These are phyloP conservation scores for Cubamyces sp. DNA, from an alignment of 768 basidiomycete genomes.

Conservation along the genomic window DNA sequence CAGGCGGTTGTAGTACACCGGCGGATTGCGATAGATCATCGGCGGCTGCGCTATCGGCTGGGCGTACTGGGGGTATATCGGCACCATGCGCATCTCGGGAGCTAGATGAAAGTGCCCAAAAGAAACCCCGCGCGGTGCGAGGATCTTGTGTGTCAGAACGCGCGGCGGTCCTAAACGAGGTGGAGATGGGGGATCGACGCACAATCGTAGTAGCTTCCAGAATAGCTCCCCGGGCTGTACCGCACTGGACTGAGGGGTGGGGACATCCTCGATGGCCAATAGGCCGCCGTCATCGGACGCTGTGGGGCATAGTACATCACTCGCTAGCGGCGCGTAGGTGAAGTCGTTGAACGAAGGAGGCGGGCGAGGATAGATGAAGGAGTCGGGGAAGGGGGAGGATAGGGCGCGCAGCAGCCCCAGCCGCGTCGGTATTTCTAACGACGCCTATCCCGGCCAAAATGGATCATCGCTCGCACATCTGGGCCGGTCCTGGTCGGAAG, in stretches of 20 bases:
- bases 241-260: conserved; percentile 24
- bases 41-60: conserved; percentile 31
- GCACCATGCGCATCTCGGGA: conserved; percentile 35
- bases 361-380: background rate
- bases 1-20: conserved; percentile 21
- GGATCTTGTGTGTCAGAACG: background rate
- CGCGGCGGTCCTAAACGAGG: background rate
- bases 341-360: background rate
- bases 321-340: background rate
- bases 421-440: conserved; percentile 27
- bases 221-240: conserved; percentile 26
- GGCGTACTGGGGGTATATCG: conserved; percentile 28
- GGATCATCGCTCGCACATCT: conserved; percentile 22
- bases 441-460: background rate
- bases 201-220: conserved; percentile 32
- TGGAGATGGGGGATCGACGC: conserved; percentile 7
- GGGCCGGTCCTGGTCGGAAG: conserved; percentile 19
- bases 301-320: conserved; percentile 30
- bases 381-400: conserved; percentile 13
- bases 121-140: too few relatives aligned
- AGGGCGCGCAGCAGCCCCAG: conserved; percentile 13
- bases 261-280: conserved; percentile 28
- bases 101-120: conserved; percentile 13
- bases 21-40: conserved; percentile 32
- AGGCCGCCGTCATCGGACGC: conserved; percentile 30